Percentiles rank a stretch among this genome's conserved stretches.
phyloP scores from a whole-genome alignment of 257 asterid species.

The Solanum habrochaites region DNA sequence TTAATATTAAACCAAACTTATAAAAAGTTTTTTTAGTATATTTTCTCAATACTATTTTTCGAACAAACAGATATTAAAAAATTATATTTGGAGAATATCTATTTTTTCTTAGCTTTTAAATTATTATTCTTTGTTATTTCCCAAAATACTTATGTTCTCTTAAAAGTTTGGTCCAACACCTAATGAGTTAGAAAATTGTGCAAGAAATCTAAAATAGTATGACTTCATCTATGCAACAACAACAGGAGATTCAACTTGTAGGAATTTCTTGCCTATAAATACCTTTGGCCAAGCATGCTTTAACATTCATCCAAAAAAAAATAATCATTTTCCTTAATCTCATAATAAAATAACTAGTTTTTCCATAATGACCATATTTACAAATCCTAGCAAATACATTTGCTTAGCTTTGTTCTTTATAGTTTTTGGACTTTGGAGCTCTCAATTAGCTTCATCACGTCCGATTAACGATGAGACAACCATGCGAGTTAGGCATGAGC shows the following conservation, averaged over 20 bases:
- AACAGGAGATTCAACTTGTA: neutral
- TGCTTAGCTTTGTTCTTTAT: conserved; percentile 2
- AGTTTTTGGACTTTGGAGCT: neutral
- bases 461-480: neutral
- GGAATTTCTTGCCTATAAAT: conserved; percentile 14
- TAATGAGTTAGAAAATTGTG: neutral
- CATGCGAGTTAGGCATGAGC: conserved; percentile 22
- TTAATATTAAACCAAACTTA: neutral
- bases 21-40: neutral
- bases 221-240: neutral
- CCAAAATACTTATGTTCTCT: neutral
- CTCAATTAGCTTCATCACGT: conserved; percentile 6
- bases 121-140: neutral
- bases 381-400: neutral
- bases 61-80: neutral
- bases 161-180: neutral
- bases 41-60: neutral
- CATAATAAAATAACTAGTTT: neutral
- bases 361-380: neutral
- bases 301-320: neutral
- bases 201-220: conserved; percentile 3
- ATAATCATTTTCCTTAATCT: neutral
- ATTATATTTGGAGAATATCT: neutral
- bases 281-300: neutral
- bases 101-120: neutral